A percentile compares a stretch with the other conserved stretches of the same genome.
phyloP scores from a whole-genome alignment of 192 early-diverging fungal species.

The Diversispora epigaea region DNA sequence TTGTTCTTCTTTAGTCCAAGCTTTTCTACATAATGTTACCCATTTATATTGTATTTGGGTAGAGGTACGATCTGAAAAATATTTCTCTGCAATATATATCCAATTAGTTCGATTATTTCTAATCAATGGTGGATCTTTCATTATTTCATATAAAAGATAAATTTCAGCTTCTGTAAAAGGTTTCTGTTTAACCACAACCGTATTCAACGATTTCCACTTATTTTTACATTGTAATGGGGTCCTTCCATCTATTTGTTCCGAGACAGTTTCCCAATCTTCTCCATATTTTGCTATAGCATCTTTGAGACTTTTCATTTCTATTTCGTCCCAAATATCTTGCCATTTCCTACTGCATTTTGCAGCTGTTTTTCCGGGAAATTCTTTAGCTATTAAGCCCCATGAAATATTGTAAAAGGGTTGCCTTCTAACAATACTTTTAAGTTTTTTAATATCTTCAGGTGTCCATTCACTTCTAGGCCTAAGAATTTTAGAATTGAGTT shows the following conservation, averaged over 20 bases:
- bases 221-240: not conserved
- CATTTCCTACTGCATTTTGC: not conserved
- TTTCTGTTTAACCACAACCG: not conserved
- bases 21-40: not conserved
- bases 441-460: not conserved
- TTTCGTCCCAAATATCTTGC: not conserved
- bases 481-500: not conserved
- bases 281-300: not conserved
- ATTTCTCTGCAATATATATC: not conserved
- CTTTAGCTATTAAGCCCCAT: not conserved
- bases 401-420: not conserved
- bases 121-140: not conserved
- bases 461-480: not conserved
- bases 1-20: not conserved
- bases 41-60: not conserved
- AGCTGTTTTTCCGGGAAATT: not conserved
- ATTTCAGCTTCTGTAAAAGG: not conserved
- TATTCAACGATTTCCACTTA: not conserved
- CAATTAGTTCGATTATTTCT: not conserved
- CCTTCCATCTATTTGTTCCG: not conserved
- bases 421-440: not conserved
- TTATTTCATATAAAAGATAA: not conserved
- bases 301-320: not conserved
- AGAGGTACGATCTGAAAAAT: not conserved
- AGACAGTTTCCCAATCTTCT: not conserved